Base-by-base conservation (phyloP, 352 stramenopile species). In the Globisporangium middletonii region DNA sequence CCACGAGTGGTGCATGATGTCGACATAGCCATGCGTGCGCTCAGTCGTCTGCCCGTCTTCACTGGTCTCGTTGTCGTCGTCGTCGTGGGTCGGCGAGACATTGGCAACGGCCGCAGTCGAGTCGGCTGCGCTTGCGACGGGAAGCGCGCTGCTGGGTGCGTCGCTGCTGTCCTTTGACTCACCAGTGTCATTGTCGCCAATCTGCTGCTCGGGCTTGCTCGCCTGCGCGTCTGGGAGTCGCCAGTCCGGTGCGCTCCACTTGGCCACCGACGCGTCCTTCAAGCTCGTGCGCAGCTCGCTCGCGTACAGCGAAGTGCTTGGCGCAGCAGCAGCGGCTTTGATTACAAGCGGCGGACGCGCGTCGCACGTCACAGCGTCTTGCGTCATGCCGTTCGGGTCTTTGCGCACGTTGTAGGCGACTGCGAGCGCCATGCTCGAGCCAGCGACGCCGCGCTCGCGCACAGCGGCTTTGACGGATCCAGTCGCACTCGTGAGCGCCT, bases 1-100 rank as follows among this genome's bases (percentile, higher is more conserved):
- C 81, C 81, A 92, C 60, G 79, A 80, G 37, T 73, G 57, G 48
- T 88, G 62, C 81, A 92, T 89, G 28, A 88, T 69, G 59, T 91
- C 71, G n/a, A 91, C 79, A 53, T 89, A 88, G 3, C 69, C 67
- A 55, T 73, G 68, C 2, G 69, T 57, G 2, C 67, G 64, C 19
- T 41, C 16, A 9, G 15, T 30, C 12, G 57, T 52, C 6, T 13
- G 51, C 3, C 53, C 46, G 0, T 63, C 44, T 11, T 16, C 44
- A 50, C 8, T 30, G 7, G 41, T 13, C 0, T 50, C 45, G 0
- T 63, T 51, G 0, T 63, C 53, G 8, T 30, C n/a, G 13, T 57
- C 37, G 9, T 26, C 11, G 6, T 9, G 18, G 0, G 42, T 5
- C 4, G 42, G 7, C 15, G 42, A 5, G 1, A 13, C 42, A 6